Evolutionary conservation across 2,329 filamentous ascomycete genomes (phyloP), one percentile per base, ranked within the genome.

Genomic region (Ophiocordyceps camponoti-leonardi): DNA sequence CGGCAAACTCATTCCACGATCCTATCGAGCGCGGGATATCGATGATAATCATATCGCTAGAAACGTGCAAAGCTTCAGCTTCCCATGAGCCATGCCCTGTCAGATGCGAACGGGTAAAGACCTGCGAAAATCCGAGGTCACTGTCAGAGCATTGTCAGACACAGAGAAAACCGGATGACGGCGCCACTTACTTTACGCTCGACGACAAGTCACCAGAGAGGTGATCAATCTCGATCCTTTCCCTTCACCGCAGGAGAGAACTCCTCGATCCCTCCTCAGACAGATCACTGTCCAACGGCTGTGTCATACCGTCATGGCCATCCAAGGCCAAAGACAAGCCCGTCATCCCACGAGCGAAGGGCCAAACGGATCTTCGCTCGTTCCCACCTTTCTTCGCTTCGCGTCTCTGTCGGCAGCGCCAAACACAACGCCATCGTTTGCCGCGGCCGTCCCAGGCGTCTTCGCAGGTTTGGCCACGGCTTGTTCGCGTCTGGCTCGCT

Each of bases 401-500:
- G 60, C 47, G 33, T 71, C 64, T 47, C 62, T 54, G 28, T 61
- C 53, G 1, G 50, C 54, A 16, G 57, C 60, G 8, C 70, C 70
- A 58, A 74, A 73, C 19, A 75, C 64, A 18, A 62, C 61, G 6
- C 54, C 65, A 42, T 76, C 71, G 7, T 60, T 59, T 12, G 56
- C 56, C 11, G 50, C 48, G 7, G 46, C 58, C n/a, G 59, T 55
- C 6, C 16, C 26, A 18, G 35, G 22, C 13, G 44, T n/a, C 50
- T 65, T 71, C 56, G 65, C 72, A 52, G 65, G 67, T 35, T 64
- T 64, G 45, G 62, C 64, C 41, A 65, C 62, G 1, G 62, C 63
- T 48, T 71, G 65, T 53, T 79, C 73, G 43, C 76, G 76, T 53
- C 80, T 72, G 19, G 77, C 75, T 50, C 73, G 72, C 54, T 84